Evolutionary conservation across 495 filamentous ascomycete genomes (phyloP), one percentile per base, ranked within the genome.

Genomic region (Xylaria scruposa): DNA sequence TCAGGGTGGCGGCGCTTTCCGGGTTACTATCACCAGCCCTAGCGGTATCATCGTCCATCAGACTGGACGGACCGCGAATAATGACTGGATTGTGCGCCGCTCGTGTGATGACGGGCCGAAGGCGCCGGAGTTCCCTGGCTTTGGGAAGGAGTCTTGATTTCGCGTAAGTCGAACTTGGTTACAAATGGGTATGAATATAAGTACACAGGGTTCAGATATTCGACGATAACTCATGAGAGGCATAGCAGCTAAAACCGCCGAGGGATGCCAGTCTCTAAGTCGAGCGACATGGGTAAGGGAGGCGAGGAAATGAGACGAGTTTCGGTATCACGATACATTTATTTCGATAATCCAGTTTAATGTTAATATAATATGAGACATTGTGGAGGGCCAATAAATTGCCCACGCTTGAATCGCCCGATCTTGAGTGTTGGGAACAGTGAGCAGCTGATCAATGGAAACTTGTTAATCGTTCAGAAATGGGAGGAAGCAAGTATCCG

Each of bases 21-120:
- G 69, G 29, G 36, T 74, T 8, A 71, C 68, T 9, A 74, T 74
- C n/a, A 74, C 72, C 5, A 74, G 72, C 46, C 72, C 72, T 0
- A 74, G 72, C 33, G 72, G 72, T 10, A 19, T 74, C 3, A 71
- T 74, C 15, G 68, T 71, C 0, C 72, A 74, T 42, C 72, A 71
- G 68, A 67, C 62, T 0, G 68, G 72, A 49, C 62, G 68, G 9
- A 63, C 47, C 4, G 24, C 63, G 29, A 53, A 71, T 15, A 74
- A 66, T 42, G 72, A 71, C 56, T 71, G 68, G 63, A 33, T 74
- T 24, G 72, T 74, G 10, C 53, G 68, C 17, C 66, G 31, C 46
- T 71, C 67, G 15, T 73, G 72, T 44, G 60, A 42, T 17, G 38
- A 59, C 3, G 49, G 49, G 7, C 40, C 42, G 31, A 62, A 59